Evolutionary conservation across 768 basidiomycete species (phyloP), one percentile per base, ranked within the genome.

Genomic region (Amanita rimosa): DNA sequence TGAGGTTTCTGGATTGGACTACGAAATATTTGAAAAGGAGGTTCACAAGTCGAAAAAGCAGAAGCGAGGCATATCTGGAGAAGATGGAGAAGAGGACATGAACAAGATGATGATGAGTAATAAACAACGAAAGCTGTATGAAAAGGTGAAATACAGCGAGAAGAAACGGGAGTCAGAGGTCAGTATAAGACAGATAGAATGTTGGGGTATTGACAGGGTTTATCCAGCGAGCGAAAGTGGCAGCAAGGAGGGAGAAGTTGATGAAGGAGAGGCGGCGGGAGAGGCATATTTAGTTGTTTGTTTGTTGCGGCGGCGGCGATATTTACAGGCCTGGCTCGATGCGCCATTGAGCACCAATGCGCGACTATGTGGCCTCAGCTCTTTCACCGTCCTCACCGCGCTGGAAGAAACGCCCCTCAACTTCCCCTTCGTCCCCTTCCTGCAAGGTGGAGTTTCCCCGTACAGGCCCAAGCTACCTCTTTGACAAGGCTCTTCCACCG

Each of bases 91-190:
- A 61, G 73, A 80, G 58, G 86, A 94, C 61, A 89, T 95, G 85
- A 85, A 88, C 66, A 95, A 94, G 75, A 95, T 97, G 83, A 75
- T 97, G 79, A 83, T 96, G 83, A 95, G 89, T 70, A 92, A 90
- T 65, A 91, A 87, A 69, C 85, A 95, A 64, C 78, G 81, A 57
- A 94, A 94, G 66, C 66, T 96, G 57, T 95, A 94, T 63, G 90
- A 92, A 66, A 85, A 85, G 67, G 87, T 96, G 79, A 90, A 92
- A 68, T 79, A 87, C 61, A 81, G 83, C 55, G 77, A 94, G 61
- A 74, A 76, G 62, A 87, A 83, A 67, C 81, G 82, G 52, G 72
- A 73, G 11, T 67, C 73, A 21, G 89, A 95, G 85, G 93, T 93
- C 62, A 56, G 83, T 68, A 21, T 46, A 7, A 13, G 35, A 24